phyloP scores from a whole-genome alignment of 225 moss, liverwort and hornwort genomes.

The Thuidium tamariscinum region DNA sequence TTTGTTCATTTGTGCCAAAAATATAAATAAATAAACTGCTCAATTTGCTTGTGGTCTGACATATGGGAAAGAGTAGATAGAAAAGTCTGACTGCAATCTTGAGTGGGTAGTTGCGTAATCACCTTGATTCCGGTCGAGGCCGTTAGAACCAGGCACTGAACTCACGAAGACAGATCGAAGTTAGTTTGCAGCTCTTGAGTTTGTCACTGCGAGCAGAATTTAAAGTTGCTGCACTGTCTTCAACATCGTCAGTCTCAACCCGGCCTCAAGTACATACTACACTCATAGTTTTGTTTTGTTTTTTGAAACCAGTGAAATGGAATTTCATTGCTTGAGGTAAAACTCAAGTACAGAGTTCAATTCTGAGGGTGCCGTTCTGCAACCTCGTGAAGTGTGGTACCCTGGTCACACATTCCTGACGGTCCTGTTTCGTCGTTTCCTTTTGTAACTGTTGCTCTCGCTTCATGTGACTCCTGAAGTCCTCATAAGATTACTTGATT shows the following conservation, averaged over 20 bases:
- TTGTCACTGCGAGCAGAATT: background rate
- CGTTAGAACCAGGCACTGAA: background rate
- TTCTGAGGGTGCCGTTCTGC: background rate
- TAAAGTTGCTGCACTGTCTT: background rate
- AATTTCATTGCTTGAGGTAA: no score
- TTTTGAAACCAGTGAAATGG: no score
- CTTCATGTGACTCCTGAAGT: background rate
- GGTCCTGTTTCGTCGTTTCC: background rate
- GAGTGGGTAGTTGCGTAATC: background rate
- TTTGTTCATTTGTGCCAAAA: no score
- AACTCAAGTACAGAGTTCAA: no score
- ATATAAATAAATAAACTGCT: no score
- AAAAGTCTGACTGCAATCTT: background rate
- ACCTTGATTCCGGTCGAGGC: background rate
- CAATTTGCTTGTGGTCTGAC: background rate
- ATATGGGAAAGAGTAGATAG: background rate
- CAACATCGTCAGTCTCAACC: background rate
- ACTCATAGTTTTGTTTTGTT: no score
- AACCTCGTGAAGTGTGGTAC: background rate
- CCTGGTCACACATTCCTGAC: background rate
- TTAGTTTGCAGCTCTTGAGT: background rate
- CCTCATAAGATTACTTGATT: no score
- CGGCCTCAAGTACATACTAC: background rate
- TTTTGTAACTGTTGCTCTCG: background rate
- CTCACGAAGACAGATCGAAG: no score